A percentile compares a stretch with the other conserved stretches of the same genome.
Evolutionary conservation across 192 early-diverging fungal species (phyloP).

Genomic region (Backusella australiensis): DNA sequence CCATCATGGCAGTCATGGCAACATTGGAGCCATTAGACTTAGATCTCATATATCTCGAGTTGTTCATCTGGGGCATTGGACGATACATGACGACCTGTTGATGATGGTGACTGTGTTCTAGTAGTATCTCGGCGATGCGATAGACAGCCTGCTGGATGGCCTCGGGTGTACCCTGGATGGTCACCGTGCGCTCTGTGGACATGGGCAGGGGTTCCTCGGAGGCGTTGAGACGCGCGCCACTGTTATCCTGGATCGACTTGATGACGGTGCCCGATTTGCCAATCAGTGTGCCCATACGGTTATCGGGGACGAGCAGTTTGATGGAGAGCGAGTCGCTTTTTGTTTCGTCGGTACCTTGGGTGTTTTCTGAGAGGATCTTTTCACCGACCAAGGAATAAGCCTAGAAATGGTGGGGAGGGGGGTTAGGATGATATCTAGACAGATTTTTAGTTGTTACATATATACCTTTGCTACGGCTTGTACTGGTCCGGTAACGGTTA

Average conservation of each 20-base stretch:
- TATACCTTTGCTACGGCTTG: conserved; percentile 65
- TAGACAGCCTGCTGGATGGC: conserved; percentile 84
- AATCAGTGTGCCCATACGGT: conserved; percentile 87
- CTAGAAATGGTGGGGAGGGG: too few relatives aligned
- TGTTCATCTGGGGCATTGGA: conserved; percentile 46
- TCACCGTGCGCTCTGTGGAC: conserved; percentile 88
- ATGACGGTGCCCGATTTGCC: conserved; percentile 87
- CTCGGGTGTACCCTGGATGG: conserved; percentile 78
- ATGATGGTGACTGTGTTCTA: conserved; percentile 56
- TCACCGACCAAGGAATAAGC: conserved; percentile 71
- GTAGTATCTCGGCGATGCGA: conserved; percentile 74
- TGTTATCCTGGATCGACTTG: conserved; percentile 89
- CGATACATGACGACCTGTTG: conserved; percentile 72
- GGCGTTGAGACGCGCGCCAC: conserved; percentile 79
- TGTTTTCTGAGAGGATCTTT: conserved; percentile 68
- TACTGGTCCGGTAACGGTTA: conserved; percentile 72
- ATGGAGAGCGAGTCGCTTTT: conserved; percentile 52
- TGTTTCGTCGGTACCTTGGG: conserved; percentile 36
- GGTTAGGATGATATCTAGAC: too few relatives aligned
- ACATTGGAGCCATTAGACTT: neutral
- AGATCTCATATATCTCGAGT: neutral
- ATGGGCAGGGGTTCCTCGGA: conserved; percentile 87
- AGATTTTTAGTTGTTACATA: too few relatives aligned
- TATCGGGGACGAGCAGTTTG: conserved; percentile 84
- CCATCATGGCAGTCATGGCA: neutral